Evolutionary conservation across 1,139 yeast genomes (phyloP).

Genomic region (Saccharomyces hybrid): DNA sequence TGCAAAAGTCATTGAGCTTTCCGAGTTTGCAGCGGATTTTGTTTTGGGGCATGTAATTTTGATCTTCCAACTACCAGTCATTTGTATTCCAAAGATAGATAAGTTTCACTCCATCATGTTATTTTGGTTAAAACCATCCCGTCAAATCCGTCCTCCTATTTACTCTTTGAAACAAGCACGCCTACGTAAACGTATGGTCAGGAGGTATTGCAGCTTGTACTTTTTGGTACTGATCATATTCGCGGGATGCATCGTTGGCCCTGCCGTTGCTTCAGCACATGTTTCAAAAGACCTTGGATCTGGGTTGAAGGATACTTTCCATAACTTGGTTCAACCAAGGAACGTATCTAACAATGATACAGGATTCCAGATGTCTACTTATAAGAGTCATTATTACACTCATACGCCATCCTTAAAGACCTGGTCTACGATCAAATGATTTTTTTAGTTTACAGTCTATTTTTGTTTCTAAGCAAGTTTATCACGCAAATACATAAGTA

Average conservation of each 20-base stretch:
- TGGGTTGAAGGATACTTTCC: slow-evolving; percentile 44
- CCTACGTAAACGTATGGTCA: slow-evolving; percentile 97
- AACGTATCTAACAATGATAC: slow-evolving; percentile 76
- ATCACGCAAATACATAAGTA: neutral
- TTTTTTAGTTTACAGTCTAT: neutral
- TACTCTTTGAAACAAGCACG: slow-evolving; percentile 95
- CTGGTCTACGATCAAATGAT: slow-evolving; percentile 58
- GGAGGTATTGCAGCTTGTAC: slow-evolving; percentile 84
- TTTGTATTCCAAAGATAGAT: slow-evolving; percentile 81
- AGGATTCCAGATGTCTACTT: slow-evolving; percentile 47
- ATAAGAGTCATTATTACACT: slow-evolving; percentile 48
- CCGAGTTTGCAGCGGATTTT: slow-evolving; percentile 96
- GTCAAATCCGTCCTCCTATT: slow-evolving; percentile 98
- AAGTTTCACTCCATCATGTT: slow-evolving; percentile 98
- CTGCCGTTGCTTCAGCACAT: slow-evolving; percentile 66
- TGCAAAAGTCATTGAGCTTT: slow-evolving; percentile 89
- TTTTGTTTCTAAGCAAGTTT: neutral
- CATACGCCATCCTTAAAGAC: slow-evolving; percentile 47
- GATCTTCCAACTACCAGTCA: slow-evolving; percentile 82
- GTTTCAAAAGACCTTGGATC: slow-evolving; percentile 33
- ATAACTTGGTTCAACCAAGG: slow-evolving; percentile 87
- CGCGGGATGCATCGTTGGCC: slow-evolving; percentile 77
- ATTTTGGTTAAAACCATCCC: slow-evolving; percentile 97
- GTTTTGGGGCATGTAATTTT: slow-evolving; percentile 81
- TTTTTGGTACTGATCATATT: slow-evolving; percentile 62